These are phyloP conservation scores for Basidiobolus meristosporus DNA, from an alignment of 371 early-diverging fungal species.

Conservation along the genomic window DNA sequence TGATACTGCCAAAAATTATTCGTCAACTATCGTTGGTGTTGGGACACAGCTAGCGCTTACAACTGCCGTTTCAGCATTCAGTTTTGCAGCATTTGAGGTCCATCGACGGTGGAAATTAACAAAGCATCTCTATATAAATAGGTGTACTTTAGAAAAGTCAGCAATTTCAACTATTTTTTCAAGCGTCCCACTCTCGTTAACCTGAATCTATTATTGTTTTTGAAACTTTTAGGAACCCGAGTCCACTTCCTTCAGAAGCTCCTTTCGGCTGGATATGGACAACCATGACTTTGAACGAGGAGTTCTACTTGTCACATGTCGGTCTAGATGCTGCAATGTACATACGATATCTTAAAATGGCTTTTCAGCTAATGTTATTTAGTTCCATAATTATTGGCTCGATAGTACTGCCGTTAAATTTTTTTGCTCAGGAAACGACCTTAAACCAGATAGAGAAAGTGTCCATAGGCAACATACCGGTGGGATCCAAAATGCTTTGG, in stretches of 20 bases:
- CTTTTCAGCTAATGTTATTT: slow-evolving; percentile 26
- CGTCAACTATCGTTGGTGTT: no score
- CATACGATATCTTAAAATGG: slow-evolving; percentile 41
- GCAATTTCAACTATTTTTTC: no score
- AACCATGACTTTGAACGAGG: slow-evolving; percentile 16
- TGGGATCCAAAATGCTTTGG: slow-evolving; percentile 15
- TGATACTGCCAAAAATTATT: no score
- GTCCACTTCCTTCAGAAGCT: slow-evolving; percentile 12
- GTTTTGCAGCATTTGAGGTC: no score
- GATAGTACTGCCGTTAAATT: slow-evolving; percentile 27
- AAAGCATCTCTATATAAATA: slow-evolving; percentile 12
- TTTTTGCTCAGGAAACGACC: slow-evolving; percentile 9
- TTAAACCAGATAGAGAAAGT: background rate
- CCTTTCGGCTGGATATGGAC: slow-evolving; percentile 15
- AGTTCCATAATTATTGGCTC: slow-evolving; percentile 19
- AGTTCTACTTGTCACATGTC: slow-evolving; percentile 20
- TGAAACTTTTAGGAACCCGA: slow-evolving; percentile 13
- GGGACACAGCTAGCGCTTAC: no score
- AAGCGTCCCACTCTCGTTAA: no score
- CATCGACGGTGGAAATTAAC: no score
- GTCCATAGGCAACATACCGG: slow-evolving; percentile 2
- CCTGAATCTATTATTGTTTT: no score
- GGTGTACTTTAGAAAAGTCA: slow-evolving; percentile 12
- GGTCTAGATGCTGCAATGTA: slow-evolving; percentile 50
- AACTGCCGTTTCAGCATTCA: no score